Evolutionary conservation across 352 stramenopile genomes (phyloP), one percentile per base, ranked within the genome.

Genomic region (Elongisporangium prolatum): DNA sequence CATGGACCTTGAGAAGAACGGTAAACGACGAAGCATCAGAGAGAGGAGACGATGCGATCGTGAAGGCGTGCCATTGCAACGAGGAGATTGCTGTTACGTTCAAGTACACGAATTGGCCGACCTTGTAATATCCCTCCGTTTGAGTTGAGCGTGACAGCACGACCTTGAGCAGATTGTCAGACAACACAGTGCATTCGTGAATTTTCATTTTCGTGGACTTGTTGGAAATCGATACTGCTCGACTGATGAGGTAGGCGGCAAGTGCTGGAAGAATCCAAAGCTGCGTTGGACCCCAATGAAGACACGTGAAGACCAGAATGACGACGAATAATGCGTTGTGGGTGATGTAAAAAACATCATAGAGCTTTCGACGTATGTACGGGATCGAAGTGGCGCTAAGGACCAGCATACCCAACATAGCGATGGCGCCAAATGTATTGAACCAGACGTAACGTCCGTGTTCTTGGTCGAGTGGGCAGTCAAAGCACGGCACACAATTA

Each of bases 31-130:
- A 49, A 14, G 44, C 52, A 24, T 52, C 57, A 13, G 34, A 16
- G 4, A 50, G 38, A 24, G 65, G 65, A 11, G 65, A 56, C 34
- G 65, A 72, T 17, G 65, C 65, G 44, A 72, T 63, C 4, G 56
- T 66, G 61, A 72, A 69, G 4, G 65, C 61, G 21, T 72, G 65
- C 65, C 63, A 63, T 48, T 72, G 55, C n/a, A 56, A 44, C 20
- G 57, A 58, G 50, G 60, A 69, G 13, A 72, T 63, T 8, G 44
- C 17, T 6, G 61, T 61, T 7, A 49, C 57, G 2, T 62, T 54
- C 20, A 69, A 17, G 20, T 69, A 72, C 20, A 70, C 57, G 18
- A 69, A 59, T 13, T 66, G 56, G 3, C 61, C 61, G 16, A 60
- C 16, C 44, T 57, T 10, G 59, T 64, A 68, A 6, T 48, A n/a